A percentile compares a stretch with the other conserved stretches of the same genome.
Conservation (phyloP, 2,329 filamentous ascomycete species). For the Coleophoma eucalyptorum region DNA sequence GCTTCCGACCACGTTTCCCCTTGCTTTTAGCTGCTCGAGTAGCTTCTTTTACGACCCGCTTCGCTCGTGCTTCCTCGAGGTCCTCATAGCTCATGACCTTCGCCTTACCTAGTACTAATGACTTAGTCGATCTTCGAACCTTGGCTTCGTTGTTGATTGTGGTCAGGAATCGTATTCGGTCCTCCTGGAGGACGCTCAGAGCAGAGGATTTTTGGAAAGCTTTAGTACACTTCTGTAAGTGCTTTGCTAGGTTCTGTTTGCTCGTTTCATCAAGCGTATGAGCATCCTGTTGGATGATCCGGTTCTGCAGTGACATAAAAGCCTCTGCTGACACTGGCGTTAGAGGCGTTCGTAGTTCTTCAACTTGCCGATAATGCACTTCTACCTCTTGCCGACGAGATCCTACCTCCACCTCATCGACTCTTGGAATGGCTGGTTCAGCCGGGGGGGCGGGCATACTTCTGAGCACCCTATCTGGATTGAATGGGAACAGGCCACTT, state of each 20-base stretch:
- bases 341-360: slow-evolving; percentile 23
- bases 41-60: slow-evolving; percentile 11
- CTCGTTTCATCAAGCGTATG: slow-evolving; percentile 12
- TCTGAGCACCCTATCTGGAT: slow-evolving; percentile 11
- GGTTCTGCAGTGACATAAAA: slow-evolving; percentile 16
- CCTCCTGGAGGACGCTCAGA: slow-evolving; percentile 18
- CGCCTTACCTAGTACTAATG: background rate
- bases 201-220: slow-evolving; percentile 18
- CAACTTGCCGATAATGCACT: background rate
- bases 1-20: slow-evolving; percentile 10
- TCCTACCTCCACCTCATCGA: slow-evolving; percentile 9
- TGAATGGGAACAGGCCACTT: slow-evolving; percentile 15
- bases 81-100: slow-evolving; percentile 28
- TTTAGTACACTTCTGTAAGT: slow-evolving; percentile 15
- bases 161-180: slow-evolving; percentile 21
- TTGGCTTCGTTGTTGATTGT: slow-evolving; percentile 7
- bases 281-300: slow-evolving; percentile 18
- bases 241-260: slow-evolving; percentile 13
- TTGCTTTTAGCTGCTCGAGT: slow-evolving; percentile 10
- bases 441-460: background rate
- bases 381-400: slow-evolving; percentile 16
- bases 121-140: slow-evolving; percentile 4
- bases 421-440: slow-evolving; percentile 5
- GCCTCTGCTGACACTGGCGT: slow-evolving; percentile 21
- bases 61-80: slow-evolving; percentile 15